Evolutionary conservation across 2,329 filamentous ascomycete species (phyloP).

Genomic region (Teratosphaeria zuluensis): DNA sequence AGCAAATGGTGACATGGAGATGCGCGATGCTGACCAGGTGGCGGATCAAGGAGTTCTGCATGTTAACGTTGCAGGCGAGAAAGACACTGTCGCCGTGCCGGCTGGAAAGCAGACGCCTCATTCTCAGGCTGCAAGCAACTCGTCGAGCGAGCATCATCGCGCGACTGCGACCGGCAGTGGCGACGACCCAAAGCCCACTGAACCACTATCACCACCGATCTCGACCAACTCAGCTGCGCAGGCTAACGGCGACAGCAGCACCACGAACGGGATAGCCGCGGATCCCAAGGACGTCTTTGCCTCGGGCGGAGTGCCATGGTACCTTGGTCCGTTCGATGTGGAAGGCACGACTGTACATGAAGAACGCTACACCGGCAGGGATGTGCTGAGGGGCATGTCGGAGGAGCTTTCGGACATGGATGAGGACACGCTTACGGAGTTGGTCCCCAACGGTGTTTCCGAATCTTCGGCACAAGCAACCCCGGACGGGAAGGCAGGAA

Average conservation of each 20-base stretch:
- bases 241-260: background rate
- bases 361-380: conserved; percentile 63
- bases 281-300: conserved; percentile 28
- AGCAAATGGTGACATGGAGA: conserved; percentile 15
- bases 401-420: conserved; percentile 80
- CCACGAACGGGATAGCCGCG: conserved; percentile 20
- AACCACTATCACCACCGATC: conserved; percentile 27
- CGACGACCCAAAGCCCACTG: conserved; percentile 16
- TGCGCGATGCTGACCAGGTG: conserved; percentile 23
- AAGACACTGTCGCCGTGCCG: conserved; percentile 9
- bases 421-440: conserved; percentile 73
- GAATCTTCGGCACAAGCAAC: conserved; percentile 6
- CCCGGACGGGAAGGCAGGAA: conserved; percentile 6
- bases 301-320: conserved; percentile 79
- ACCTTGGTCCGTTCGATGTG: conserved; percentile 70
- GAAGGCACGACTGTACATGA: conserved; percentile 69
- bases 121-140: conserved; percentile 14
- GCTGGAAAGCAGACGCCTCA: conserved; percentile 13
- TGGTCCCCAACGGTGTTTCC: conserved; percentile 12
- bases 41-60: conserved; percentile 17
- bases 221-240: conserved; percentile 23
- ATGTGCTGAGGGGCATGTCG: conserved; percentile 63
- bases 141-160: conserved; percentile 3
- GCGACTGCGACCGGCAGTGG: conserved; percentile 4
- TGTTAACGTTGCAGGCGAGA: conserved; percentile 10